These are phyloP conservation scores for Ambispora gerdemannii DNA, from an alignment of 192 early-diverging fungal species.

Conservation along the genomic window DNA sequence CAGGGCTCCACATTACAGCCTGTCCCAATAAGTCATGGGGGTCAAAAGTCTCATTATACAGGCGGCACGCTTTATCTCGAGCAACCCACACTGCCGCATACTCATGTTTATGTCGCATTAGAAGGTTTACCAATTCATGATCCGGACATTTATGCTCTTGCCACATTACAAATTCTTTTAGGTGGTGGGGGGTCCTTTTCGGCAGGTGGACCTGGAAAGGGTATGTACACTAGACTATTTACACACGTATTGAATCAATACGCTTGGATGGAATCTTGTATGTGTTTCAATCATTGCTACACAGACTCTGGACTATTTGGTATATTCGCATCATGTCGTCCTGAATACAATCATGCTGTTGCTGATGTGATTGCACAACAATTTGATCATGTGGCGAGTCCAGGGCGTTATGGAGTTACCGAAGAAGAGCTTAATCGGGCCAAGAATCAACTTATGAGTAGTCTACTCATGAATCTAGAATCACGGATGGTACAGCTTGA, in stretches of 20 bases:
- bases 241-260: conserved; percentile 92
- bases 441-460: conserved; percentile 94
- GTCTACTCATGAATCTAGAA: conserved; percentile 92
- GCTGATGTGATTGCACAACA: conserved; percentile 83
- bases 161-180: conserved; percentile 84
- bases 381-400: conserved; percentile 65
- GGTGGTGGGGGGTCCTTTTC: conserved; percentile 96
- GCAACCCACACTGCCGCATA: conserved; percentile 66
- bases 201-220: conserved; percentile 97
- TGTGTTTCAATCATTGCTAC: conserved; percentile 89
- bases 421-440: conserved; percentile 73
- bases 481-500: conserved; percentile 90
- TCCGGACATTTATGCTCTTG: conserved; percentile 89
- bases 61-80: conserved; percentile 77
- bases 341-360: conserved; percentile 68
- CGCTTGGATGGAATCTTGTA: conserved; percentile 93
- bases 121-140: conserved; percentile 78
- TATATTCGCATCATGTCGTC: conserved; percentile 81
- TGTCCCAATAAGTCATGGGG: conserved; percentile 37
- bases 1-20: not conserved
- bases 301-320: conserved; percentile 91
- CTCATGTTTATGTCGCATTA: conserved; percentile 89
- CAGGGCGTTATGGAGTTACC: conserved; percentile 41
- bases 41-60: conserved; percentile 65
- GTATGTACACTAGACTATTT: conserved; percentile 97